Conservation (phyloP, 2,329 filamentous ascomycete genomes). For the Paradendryphiella salina region DNA sequence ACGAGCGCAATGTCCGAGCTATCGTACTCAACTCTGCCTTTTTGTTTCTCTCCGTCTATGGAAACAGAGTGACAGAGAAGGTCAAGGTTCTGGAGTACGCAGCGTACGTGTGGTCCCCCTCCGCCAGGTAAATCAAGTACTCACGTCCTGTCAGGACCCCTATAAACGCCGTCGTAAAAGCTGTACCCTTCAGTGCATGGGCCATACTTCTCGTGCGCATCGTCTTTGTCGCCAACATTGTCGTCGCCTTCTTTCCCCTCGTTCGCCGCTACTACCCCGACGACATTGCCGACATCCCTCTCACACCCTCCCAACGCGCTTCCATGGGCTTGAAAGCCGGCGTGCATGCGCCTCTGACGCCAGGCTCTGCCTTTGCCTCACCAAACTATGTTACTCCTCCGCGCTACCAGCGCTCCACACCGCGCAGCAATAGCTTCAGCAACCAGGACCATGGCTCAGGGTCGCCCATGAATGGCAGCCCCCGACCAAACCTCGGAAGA, state of each 20-base stretch:
- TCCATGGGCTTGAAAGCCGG: conserved; percentile 79
- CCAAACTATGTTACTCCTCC: conserved; percentile 79
- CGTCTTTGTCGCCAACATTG: conserved; percentile 65
- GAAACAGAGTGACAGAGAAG: conserved; percentile 22
- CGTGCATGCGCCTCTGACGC: conserved; percentile 60
- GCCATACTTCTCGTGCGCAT: conserved; percentile 56
- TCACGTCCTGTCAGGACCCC: conserved; percentile 39
- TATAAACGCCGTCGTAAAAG: conserved; percentile 42
- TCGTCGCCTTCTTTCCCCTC: conserved; percentile 71
- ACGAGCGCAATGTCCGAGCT: conserved; percentile 71
- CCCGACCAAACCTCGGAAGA: conserved; percentile 38
- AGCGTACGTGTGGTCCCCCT: conserved; percentile 22
- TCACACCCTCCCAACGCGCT: conserved; percentile 85
- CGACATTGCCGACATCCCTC: conserved; percentile 81
- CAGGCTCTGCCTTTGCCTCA: conserved; percentile 57
- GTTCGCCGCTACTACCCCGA: conserved; percentile 64
- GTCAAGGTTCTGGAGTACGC: conserved; percentile 28
- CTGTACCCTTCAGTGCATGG: conserved; percentile 46
- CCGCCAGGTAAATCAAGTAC: conserved; percentile 3
- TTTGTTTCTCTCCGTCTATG: conserved; percentile 55
- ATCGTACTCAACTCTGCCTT: conserved; percentile 69
- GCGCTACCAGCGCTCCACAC: conserved; percentile 77
- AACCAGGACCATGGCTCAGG: conserved; percentile 51
- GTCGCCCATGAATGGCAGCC: conserved; percentile 64
- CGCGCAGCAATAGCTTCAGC: conserved; percentile 62